Evolutionary conservation across 2,329 filamentous ascomycete genomes (phyloP), one percentile per base, ranked within the genome.

Genomic region (Colletotrichum gigasporum): DNA sequence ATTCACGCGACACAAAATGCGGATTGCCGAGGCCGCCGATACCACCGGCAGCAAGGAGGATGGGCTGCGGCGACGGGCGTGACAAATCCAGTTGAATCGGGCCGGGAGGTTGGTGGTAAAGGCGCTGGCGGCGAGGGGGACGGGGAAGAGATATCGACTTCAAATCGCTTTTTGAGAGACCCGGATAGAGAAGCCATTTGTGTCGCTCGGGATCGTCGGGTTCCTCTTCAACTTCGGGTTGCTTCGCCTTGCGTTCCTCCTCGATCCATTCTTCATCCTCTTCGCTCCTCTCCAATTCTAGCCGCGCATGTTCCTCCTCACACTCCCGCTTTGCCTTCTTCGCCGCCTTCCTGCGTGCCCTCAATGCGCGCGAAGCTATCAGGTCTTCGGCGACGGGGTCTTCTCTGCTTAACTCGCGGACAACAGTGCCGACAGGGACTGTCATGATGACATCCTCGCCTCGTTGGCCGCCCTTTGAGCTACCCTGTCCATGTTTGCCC

Each of bases 1-100:
- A 85, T n/a, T 89, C 85, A 57, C 90, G 90, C 4, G 92, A 91
- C 30, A 92, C 87, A 73, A 98, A 99, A 76, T 97, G 94, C 5
- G 96, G 93, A 73, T 99, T 99, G 10, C 96, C 96, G 7, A 97
- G 78, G 0, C 96, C 96, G 8, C 96, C 96, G 65, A 96, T 87
- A 5, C 93, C 94, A 7, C 96, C 96, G 0, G 93, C 91, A 1
- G 93, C 92, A 10, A 99, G 87, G 22, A 99, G 83, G 68, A 97
- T 89, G 0, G 96, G 96, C 47, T 88, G 87, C 5, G 93, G 88
- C 78, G 96, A 97, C 1, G 92, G 92, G 50, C 88, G 84, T 50
- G 89, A 90, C 11, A 94, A 82, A 74, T 94, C 91, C 11, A 94
- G 83, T 62, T 87, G 80, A 54, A 98, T 87, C 2, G 93, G 93